phyloP scores from a whole-genome alignment of 2,329 filamentous ascomycete genomes.

The Claviceps citrina region DNA sequence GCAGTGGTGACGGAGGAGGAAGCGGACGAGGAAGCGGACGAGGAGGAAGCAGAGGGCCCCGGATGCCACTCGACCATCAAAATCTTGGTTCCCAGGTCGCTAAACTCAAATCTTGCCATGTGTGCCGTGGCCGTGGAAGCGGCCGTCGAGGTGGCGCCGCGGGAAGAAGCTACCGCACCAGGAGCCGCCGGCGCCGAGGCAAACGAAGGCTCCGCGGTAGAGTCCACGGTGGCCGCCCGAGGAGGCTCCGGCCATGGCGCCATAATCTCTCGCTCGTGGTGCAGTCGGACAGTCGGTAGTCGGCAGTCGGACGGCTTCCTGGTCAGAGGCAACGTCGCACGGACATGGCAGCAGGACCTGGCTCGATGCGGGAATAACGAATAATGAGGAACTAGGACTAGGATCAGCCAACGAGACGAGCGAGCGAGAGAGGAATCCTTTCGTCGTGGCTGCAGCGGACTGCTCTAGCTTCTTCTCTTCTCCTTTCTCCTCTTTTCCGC shows the following conservation, averaged over 20 bases:
- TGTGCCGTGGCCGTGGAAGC: no score
- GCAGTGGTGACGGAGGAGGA: conserved; percentile 1
- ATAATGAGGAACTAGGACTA: no score
- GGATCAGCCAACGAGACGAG: no score
- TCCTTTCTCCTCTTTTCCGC: no score
- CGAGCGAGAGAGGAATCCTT: no score
- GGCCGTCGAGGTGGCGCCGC: no score
- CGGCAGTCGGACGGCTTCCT: conserved; percentile 4
- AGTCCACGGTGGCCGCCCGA: conserved; percentile 13
- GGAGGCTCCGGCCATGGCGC: conserved; percentile 19
- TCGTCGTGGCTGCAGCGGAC: no score
- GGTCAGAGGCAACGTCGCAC: conserved; percentile 3
- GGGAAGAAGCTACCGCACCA: no score
- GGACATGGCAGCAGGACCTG: conserved; percentile 4
- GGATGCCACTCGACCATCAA: conserved; percentile 83
- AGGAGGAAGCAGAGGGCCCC: conserved; percentile 8
- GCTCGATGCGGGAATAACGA: no score
- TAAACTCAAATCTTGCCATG: conserved; percentile 69
- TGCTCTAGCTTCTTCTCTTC: no score
- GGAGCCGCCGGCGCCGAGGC: conserved; percentile 1
- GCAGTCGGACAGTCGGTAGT: conserved; percentile 2
- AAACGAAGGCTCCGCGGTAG: neutral
- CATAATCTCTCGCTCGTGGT: conserved; percentile 4
- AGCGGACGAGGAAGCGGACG: neutral
- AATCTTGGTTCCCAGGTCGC: conserved; percentile 76